phyloP scores from a whole-genome alignment of 2,329 filamentous ascomycete genomes.

The Lachnellula subtilissima region DNA sequence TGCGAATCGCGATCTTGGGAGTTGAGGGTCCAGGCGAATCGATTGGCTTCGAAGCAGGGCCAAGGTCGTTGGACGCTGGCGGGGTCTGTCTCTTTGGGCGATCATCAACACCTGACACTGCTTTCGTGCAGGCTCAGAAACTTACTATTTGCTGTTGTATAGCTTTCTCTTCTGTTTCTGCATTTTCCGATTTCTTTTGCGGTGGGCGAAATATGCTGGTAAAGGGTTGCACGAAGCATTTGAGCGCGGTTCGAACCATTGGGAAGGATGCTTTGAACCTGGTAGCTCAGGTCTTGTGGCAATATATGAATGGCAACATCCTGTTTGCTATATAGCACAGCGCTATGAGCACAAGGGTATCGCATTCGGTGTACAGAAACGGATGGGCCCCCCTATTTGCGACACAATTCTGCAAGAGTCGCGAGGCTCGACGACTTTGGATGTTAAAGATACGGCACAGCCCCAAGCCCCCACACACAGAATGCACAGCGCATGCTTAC shows the following conservation, averaged over 20 bases:
- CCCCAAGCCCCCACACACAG: neutral
- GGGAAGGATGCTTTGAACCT: neutral
- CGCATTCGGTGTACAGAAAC: constrained; percentile 1
- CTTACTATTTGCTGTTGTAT: neutral
- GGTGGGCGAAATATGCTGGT: neutral
- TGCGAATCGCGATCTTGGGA: neutral
- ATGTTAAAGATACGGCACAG: neutral
- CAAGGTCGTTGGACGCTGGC: neutral
- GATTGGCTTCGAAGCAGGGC: neutral
- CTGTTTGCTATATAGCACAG: neutral
- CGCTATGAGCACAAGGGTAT: neutral
- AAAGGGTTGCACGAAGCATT: neutral
- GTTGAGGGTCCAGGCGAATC: neutral
- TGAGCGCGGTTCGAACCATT: neutral
- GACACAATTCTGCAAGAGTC: neutral
- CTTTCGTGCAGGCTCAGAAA: neutral
- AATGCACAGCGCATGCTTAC: neutral
- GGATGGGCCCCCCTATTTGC: neutral
- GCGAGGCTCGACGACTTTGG: constrained; percentile 1
- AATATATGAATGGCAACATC: neutral
- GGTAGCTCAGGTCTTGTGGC: constrained; percentile 1
- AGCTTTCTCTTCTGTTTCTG: neutral
- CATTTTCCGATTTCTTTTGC: neutral
- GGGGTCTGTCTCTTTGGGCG: neutral
- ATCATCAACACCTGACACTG: neutral